These are phyloP conservation scores for Schrenkiella parvula DNA, from an alignment of 345 rosid genomes.

Conservation along the genomic window DNA sequence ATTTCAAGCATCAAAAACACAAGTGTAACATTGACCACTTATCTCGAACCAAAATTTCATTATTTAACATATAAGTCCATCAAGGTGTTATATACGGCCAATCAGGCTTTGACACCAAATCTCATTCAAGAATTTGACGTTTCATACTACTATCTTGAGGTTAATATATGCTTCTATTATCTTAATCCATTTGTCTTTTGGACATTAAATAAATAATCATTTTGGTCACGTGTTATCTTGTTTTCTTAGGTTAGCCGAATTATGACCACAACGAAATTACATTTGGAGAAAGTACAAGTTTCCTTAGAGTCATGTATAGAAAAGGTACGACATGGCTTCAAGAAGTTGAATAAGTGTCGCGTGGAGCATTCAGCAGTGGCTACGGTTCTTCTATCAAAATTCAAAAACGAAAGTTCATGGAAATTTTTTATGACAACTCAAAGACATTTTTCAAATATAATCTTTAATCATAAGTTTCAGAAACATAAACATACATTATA, in stretches of 20 bases:
- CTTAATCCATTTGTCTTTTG: too few species aligned
- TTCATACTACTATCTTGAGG: slow-evolving; percentile 36
- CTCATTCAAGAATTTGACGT: slow-evolving; percentile 24
- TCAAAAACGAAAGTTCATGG: too few species aligned
- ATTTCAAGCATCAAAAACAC: slow-evolving; percentile 41
- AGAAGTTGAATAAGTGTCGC: slow-evolving; percentile 3
- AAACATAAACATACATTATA: too few species aligned
- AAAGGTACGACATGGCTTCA: slow-evolving; percentile 1
- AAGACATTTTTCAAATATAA: too few species aligned
- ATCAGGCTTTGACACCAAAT: slow-evolving; percentile 29
- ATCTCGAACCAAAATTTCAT: slow-evolving; percentile 34
- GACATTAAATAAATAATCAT: not conserved
- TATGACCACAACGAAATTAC: slow-evolving; percentile 20
- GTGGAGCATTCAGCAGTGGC: not conserved
- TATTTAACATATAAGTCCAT: slow-evolving; percentile 31
- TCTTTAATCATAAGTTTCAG: too few species aligned
- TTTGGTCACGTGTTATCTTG: not conserved
- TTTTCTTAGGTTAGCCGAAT: slow-evolving; percentile 29
- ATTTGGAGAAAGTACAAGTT: slow-evolving; percentile 16
- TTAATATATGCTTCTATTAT: too few species aligned
- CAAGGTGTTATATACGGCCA: slow-evolving; percentile 34
- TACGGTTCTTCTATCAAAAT: too few species aligned
- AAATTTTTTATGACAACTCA: too few species aligned
- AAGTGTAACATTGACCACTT: slow-evolving; percentile 20
- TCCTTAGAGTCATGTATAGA: slow-evolving; percentile 30